Conservation (phyloP, 2,329 filamentous ascomycete genomes). For the Aspergillus jensenii region DNA sequence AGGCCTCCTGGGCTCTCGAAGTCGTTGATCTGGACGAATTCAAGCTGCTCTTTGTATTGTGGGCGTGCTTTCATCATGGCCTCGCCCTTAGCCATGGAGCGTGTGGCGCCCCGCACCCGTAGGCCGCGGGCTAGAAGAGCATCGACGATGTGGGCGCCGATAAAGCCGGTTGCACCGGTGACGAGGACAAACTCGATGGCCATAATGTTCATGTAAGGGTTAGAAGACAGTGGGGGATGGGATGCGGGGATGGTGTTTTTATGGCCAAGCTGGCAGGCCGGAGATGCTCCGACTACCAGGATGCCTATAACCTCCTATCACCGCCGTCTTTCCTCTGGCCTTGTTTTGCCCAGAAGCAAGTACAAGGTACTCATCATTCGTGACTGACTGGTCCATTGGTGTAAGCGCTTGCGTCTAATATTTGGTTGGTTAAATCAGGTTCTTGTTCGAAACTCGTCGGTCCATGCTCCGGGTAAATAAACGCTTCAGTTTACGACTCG, state of each 20-base stretch:
- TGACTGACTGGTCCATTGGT: too few relatives aligned
- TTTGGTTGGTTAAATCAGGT: too few relatives aligned
- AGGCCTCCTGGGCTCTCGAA: conserved; percentile 42
- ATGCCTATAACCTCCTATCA: too few relatives aligned
- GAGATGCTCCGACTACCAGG: background rate
- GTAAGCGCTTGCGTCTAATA: too few relatives aligned
- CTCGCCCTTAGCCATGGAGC: conserved; percentile 25
- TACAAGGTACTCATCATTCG: too few relatives aligned
- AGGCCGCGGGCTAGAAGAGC: conserved; percentile 23
- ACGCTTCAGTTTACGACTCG: too few relatives aligned
- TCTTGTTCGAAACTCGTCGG: too few relatives aligned
- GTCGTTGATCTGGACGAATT: conserved; percentile 46
- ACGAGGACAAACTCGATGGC: conserved; percentile 22
- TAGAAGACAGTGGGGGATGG: background rate
- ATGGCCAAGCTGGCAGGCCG: background rate
- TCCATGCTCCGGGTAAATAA: too few relatives aligned
- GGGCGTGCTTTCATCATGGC: conserved; percentile 40
- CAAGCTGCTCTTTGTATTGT: conserved; percentile 36
- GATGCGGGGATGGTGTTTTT: background rate
- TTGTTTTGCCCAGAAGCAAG: too few relatives aligned
- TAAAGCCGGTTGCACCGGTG: conserved; percentile 30
- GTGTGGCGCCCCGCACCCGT: conserved; percentile 24
- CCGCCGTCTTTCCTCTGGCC: too few relatives aligned
- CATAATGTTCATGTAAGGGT: background rate
- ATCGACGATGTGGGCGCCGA: conserved; percentile 30